These are phyloP conservation scores for Amaranthus cruentus DNA, from an alignment of 148 eudicot species.

Conservation along the genomic window DNA sequence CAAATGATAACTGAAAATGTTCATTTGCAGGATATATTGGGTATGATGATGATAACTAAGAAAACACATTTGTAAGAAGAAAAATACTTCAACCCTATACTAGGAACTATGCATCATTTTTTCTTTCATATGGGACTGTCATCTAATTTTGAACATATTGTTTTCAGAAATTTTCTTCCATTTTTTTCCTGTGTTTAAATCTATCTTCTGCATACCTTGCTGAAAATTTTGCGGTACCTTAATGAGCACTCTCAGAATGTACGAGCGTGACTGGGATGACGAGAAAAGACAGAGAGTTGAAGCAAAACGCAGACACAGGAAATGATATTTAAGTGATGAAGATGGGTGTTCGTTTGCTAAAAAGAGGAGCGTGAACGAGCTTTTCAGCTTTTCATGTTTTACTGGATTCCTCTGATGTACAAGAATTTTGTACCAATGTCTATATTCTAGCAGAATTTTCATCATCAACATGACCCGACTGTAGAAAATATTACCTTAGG, in stretches of 20 bases:
- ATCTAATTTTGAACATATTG: not conserved
- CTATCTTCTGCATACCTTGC: not conserved
- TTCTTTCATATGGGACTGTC: not conserved
- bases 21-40: not conserved
- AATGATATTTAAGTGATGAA: constrained; percentile 30
- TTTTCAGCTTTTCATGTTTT: not conserved
- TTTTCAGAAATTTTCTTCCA: not conserved
- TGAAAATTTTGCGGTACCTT: constrained; percentile 33
- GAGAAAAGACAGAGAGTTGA: constrained; percentile 94
- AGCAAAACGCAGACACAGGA: constrained; percentile 86
- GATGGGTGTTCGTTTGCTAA: not conserved
- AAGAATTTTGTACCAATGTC: constrained; percentile 2
- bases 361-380: not conserved
- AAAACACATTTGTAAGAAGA: no score
- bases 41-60: no score
- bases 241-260: constrained; percentile 46
- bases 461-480: not conserved
- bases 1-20: not conserved
- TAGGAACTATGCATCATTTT: not conserved
- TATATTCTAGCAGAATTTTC: not conserved
- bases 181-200: not conserved
- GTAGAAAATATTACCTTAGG: not conserved
- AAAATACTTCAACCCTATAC: not conserved
- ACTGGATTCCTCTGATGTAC: not conserved
- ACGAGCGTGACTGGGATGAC: constrained; percentile 96